A percentile compares a stretch with the other conserved stretches of the same genome.
These are phyloP conservation scores for Tremella mesenterica DNA, from an alignment of 768 basidiomycete species.

Conservation along the genomic window DNA sequence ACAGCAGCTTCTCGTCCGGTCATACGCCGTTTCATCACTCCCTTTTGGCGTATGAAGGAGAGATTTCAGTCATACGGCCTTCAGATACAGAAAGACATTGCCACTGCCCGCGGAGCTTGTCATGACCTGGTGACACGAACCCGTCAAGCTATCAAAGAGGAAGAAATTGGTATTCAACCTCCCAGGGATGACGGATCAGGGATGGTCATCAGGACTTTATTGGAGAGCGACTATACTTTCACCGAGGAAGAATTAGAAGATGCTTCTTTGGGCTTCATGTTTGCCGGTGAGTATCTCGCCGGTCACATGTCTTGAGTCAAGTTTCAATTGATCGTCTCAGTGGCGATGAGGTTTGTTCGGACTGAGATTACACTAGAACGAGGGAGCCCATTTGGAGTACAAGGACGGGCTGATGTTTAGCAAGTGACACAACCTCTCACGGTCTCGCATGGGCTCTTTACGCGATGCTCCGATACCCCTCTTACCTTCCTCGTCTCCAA, in stretches of 20 bases:
- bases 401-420: too few relatives aligned
- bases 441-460: constrained; percentile 26
- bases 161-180: constrained; percentile 3
- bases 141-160: constrained; percentile 6
- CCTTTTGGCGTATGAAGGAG: not conserved
- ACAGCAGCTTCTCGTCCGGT: constrained; percentile 5
- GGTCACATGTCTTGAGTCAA: not conserved
- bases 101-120: not conserved
- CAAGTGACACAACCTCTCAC: constrained; percentile 31
- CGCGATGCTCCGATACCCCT: constrained; percentile 14
- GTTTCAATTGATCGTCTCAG: too few relatives aligned
- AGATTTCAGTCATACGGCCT: not conserved
- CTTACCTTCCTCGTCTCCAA: not conserved
- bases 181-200: not conserved
- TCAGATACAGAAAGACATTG: not conserved
- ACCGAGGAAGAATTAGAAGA: constrained; percentile 5
- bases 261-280: constrained; percentile 21
- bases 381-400: too few relatives aligned
- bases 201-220: not conserved
- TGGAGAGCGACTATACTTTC: not conserved
- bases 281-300: constrained; percentile 22
- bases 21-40: not conserved
- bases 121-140: constrained; percentile 9
- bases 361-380: too few relatives aligned
- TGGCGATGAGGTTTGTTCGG: too few relatives aligned